A percentile compares a stretch with the other conserved stretches of the same genome.
Conservation (phyloP, 1,284 basidiomycete species). For the Mycosarcoma mackinlayi region DNA sequence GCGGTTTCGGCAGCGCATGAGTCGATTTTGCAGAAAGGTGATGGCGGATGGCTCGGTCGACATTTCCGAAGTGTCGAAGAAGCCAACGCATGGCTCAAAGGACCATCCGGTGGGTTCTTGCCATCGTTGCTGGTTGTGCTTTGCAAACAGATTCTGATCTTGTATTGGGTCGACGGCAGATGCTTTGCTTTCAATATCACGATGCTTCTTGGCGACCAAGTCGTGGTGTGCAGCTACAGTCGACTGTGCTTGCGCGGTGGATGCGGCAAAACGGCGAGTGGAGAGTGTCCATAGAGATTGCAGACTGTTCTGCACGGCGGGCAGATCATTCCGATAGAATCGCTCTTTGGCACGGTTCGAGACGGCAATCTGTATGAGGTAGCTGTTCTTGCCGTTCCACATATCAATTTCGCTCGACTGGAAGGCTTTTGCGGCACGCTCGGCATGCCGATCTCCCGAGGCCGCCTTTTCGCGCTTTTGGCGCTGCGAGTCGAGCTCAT, state of each 20-base stretch:
- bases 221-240: conserved; percentile 32
- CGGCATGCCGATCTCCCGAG: conserved; percentile 46
- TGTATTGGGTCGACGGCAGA: conserved; percentile 21
- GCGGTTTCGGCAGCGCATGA: conserved; percentile 35
- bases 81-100: conserved; percentile 57
- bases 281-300: conserved; percentile 53
- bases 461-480: conserved; percentile 53
- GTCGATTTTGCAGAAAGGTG: conserved; percentile 50
- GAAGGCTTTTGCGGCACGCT: conserved; percentile 48
- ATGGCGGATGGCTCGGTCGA: conserved; percentile 39
- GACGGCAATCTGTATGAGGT: conserved; percentile 49
- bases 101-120: conserved; percentile 46
- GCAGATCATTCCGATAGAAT: conserved; percentile 49
- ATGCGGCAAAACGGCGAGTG: conserved; percentile 25
- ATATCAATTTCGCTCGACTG: conserved; percentile 49
- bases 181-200: conserved; percentile 18
- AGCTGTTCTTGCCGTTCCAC: conserved; percentile 56
- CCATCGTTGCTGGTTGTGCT: conserved; percentile 52
- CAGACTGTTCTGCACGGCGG: conserved; percentile 38
- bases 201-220: conserved; percentile 20
- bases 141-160: conserved; percentile 44
- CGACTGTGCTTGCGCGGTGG: conserved; percentile 17
- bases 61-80: conserved; percentile 57
- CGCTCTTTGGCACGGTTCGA: conserved; percentile 48
- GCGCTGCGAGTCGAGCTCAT: conserved; percentile 49